Evolutionary conservation across 1,284 basidiomycete genomes (phyloP).

Genomic region (Moesziomyces globuligerus): DNA sequence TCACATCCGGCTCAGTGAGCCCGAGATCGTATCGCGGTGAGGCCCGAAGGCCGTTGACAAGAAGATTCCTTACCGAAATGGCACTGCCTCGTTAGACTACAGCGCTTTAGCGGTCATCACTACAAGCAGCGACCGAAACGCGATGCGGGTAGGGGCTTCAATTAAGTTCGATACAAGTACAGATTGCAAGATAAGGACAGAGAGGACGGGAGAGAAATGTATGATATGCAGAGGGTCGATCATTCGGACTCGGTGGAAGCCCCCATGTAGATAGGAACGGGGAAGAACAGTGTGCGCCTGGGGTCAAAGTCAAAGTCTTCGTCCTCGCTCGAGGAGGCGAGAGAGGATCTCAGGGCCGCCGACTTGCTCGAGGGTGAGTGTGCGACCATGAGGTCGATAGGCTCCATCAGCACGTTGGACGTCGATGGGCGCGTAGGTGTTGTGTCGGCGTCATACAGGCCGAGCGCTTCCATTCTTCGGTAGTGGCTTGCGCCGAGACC

Average conservation of each 20-base stretch:
- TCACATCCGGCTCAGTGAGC: no score
- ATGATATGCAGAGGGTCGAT: background rate
- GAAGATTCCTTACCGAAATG: no score
- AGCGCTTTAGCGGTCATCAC: no score
- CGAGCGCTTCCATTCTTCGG: conserved; percentile 33
- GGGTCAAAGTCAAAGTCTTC: conserved; percentile 22
- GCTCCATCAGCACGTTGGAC: conserved; percentile 8
- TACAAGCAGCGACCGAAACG: no score
- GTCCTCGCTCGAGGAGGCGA: background rate
- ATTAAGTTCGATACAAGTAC: background rate
- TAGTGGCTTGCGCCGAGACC: conserved; percentile 31
- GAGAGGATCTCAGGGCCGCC: background rate
- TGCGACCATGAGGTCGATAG: conserved; percentile 28
- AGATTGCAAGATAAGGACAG: background rate
- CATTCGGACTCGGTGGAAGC: conserved; percentile 15
- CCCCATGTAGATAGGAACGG: conserved; percentile 34
- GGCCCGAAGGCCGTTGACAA: no score
- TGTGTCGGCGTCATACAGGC: conserved; percentile 25
- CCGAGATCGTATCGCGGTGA: no score
- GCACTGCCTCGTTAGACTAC: no score
- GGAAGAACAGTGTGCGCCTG: conserved; percentile 31
- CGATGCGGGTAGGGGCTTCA: background rate
- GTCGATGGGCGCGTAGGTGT: conserved; percentile 17
- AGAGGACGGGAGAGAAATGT: background rate
- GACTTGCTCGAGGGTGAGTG: conserved; percentile 23